phyloP scores from a whole-genome alignment of 139 green algal genomes.

The Pleodorina starrii region DNA sequence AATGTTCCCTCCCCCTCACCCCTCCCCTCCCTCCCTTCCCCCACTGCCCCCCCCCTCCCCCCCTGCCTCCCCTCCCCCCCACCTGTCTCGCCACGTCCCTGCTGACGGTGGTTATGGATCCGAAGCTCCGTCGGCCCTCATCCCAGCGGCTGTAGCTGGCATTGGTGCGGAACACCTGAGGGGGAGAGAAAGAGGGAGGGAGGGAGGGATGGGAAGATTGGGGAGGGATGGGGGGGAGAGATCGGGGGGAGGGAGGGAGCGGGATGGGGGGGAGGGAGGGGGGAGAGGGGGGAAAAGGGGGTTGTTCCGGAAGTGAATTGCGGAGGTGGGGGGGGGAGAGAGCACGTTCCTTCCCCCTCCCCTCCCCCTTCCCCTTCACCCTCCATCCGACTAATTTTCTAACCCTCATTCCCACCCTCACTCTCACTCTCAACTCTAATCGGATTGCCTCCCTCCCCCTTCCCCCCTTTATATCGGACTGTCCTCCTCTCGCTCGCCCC shows the following conservation, averaged over 20 bases:
- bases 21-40: too few relatives aligned
- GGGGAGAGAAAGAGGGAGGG: too few relatives aligned
- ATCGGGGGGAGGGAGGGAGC: neutral
- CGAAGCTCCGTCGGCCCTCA: conserved; percentile 48
- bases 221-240: neutral
- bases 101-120: conserved; percentile 40
- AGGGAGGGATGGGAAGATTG: neutral
- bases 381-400: too few relatives aligned
- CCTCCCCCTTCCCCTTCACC: neutral
- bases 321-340: neutral
- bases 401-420: too few relatives aligned
- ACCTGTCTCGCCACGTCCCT: conserved; percentile 51
- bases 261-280: neutral
- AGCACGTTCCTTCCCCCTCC: neutral
- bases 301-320: neutral
- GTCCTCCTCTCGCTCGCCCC: neutral
- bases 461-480: neutral
- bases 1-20: too few relatives aligned
- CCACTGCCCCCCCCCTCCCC: too few relatives aligned
- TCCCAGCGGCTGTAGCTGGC: conserved; percentile 65
- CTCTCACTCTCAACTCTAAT: too few relatives aligned
- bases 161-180: conserved; percentile 70
- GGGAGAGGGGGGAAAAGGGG: neutral
- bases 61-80: neutral
- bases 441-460: neutral